Conservation (phyloP, 192 early-diverging fungal species). For the Coemansia asiatica region DNA sequence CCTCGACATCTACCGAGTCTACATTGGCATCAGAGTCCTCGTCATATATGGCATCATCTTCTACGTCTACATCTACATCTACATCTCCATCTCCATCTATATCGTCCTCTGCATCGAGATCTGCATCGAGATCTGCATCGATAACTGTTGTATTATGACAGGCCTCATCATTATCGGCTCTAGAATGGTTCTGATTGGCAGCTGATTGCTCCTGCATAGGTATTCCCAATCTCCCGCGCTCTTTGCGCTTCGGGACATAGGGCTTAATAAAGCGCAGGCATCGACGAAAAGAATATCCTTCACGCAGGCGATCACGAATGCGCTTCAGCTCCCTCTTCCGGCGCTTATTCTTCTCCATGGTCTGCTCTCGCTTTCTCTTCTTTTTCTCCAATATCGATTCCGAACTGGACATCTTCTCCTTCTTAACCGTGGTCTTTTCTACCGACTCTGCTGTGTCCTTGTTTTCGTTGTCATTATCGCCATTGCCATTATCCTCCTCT, state of each 20-base stretch:
- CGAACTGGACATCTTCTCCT: not conserved
- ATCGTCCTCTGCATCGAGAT: too few relatives aligned
- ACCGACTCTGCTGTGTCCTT: not conserved
- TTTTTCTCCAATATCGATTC: not conserved
- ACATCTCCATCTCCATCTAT: not conserved
- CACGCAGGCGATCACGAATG: not conserved
- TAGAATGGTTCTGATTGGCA: too few relatives aligned
- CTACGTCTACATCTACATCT: not conserved
- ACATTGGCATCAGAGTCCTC: conserved; percentile 10
- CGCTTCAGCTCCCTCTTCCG: not conserved
- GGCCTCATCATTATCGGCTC: not conserved
- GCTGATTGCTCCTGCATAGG: too few relatives aligned
- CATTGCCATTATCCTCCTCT: not conserved
- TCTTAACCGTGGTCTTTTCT: not conserved
- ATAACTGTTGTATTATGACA: too few relatives aligned
- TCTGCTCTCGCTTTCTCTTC: not conserved
- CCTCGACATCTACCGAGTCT: conserved; percentile 17
- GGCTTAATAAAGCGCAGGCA: conserved; percentile 48
- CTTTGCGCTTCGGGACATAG: conserved; percentile 13
- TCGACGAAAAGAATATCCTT: conserved; percentile 33
- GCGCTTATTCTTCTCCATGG: not conserved
- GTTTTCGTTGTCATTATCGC: not conserved
- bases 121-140: too few relatives aligned
- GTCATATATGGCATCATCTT: conserved; percentile 1
- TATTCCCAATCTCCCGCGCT: conserved; percentile 26